Evolutionary conservation across 2,329 filamentous ascomycete species (phyloP), one percentile per base, ranked within the genome.

Genomic region (Chrysoporthe austroafricana): DNA sequence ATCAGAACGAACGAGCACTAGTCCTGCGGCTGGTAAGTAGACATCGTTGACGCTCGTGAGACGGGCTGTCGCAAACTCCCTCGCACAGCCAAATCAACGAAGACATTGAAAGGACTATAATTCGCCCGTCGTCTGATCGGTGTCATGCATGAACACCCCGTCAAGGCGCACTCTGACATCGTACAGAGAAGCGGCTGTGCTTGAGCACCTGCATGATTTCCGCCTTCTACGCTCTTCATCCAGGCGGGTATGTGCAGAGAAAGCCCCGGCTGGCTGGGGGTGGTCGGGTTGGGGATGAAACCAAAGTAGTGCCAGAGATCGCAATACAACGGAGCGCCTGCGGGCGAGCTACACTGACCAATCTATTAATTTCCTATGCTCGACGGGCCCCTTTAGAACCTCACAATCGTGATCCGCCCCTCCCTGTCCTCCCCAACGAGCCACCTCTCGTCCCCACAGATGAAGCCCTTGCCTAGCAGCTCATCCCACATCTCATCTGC

Each of bases 401-500:
- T 75, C 68, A 85, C 77, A 66, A 90, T 76, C 0, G 86, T 85
- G 58, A 90, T 74, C 68, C 82, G 80, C 43, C 84, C 80, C 9
- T 79, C 73, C 1, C 71, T 70, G 73, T 87, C 87, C 76, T 90
- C 85, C 0, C 88, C 88, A 13, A 90, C 75, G n/a, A 90, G 64
- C 82, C 87, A 90, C 65, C 85, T 77, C 75, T 90, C 88, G 69
- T 88, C 85, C 1, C 87, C 88, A 46, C 77, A 82, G 18, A 90
- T 85, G 69, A 80, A 80, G 0, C 85, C 87, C 72, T 82, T 85
- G 1, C 74, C 81, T 59, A 86, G 76, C 44, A 90, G 73, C 73
- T 85, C 79, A 26, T 74, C 73, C 78, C 84, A 85, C 62, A 85
- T 76, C 5, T 77, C 76, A 44, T 82, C 78, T 4, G 73, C 71